Evolutionary conservation across 129 eudicot genomes (phyloP).

Genomic region (Solidago caesia): DNA sequence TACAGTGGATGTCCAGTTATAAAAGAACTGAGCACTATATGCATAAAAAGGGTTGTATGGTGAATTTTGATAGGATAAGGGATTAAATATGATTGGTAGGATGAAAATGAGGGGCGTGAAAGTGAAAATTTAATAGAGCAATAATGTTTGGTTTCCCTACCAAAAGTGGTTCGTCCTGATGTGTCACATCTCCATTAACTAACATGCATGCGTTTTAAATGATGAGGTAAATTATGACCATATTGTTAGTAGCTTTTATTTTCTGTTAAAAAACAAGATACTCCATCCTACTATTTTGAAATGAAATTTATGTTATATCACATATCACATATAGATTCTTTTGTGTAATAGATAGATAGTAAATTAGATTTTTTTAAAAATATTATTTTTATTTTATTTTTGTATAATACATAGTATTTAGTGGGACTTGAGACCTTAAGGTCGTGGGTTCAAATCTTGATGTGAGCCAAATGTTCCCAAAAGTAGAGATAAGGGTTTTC

Average conservation of each 20-base stretch:
- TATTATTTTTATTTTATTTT: no score
- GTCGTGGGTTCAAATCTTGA: no score
- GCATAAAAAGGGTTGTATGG: neutral
- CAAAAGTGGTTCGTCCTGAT: slow-evolving; percentile 36
- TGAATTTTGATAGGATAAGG: neutral
- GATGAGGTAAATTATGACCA: slow-evolving; percentile 34
- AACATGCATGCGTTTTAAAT: slow-evolving; percentile 45
- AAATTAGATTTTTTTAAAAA: no score
- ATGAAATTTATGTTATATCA: neutral
- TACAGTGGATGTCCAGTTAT: no score
- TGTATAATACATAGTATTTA: no score
- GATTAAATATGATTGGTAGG: neutral
- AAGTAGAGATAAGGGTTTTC: no score
- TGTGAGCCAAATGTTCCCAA: no score
- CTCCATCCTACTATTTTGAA: neutral
- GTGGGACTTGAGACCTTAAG: no score
- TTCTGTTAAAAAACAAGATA: slow-evolving; percentile 14
- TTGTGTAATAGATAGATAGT: no score
- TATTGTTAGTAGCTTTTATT: slow-evolving; percentile 3
- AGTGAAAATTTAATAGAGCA: slow-evolving; percentile 15
- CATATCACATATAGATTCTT: no score
- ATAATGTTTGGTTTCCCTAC: slow-evolving; percentile 41
- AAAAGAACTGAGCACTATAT: neutral
- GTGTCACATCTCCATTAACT: slow-evolving; percentile 44
- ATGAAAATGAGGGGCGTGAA: neutral